These are phyloP conservation scores for Stemphylium vesicarium DNA, from an alignment of 2,329 filamentous ascomycete species.

Conservation along the genomic window DNA sequence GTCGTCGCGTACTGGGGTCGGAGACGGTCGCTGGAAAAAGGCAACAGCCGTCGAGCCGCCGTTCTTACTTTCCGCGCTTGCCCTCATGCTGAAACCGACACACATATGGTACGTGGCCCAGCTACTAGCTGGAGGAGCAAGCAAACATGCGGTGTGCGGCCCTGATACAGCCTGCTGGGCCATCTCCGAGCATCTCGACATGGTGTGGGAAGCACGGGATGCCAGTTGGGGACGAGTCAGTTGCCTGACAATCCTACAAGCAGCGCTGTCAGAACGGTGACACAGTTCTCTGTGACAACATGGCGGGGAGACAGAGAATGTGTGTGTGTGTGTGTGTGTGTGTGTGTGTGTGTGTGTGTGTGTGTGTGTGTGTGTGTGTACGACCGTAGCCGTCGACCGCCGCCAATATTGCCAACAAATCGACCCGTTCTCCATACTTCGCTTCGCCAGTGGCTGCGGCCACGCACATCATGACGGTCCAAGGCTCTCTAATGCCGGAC, in stretches of 20 bases:
- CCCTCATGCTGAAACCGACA: conserved; percentile 41
- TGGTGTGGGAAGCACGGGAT: no score
- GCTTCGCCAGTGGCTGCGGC: conserved; percentile 32
- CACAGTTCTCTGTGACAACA: no score
- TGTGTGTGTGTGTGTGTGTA: not conserved
- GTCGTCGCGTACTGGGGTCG: conserved; percentile 39
- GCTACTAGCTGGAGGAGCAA: conserved; percentile 24
- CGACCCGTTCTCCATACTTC: conserved; percentile 19
- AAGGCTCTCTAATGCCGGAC: conserved; percentile 24
- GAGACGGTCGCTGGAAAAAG: conserved; percentile 41
- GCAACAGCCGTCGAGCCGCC: conserved; percentile 36
- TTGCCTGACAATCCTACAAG: no score
- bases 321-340: not conserved
- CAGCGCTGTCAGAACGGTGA: no score
- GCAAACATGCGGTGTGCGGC: conserved; percentile 33
- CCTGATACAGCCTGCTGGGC: conserved; percentile 1
- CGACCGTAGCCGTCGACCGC: conserved; percentile 15
- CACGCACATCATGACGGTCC: conserved; percentile 20
- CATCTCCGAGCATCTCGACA: not conserved
- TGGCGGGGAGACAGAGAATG: not conserved
- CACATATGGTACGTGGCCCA: conserved; percentile 30
- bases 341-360: not conserved
- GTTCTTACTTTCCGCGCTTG: conserved; percentile 41
- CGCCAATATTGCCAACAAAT: conserved; percentile 25
- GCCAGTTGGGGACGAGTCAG: conserved; percentile 20